Conservation (phyloP, 768 basidiomycete genomes). For the Cystobasidium tubakii region DNA sequence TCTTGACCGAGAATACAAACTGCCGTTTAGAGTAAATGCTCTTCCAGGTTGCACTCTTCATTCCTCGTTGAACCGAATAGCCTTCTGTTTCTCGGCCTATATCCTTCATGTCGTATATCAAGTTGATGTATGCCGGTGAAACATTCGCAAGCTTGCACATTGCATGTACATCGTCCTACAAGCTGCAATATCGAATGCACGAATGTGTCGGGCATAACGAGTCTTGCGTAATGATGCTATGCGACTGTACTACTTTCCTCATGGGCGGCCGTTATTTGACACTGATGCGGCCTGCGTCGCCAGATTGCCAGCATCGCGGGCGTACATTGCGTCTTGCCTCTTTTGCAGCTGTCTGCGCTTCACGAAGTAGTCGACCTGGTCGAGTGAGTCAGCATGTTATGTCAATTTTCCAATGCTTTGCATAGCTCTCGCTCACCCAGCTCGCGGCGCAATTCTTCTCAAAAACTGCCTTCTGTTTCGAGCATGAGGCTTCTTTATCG, state of each 20-base stretch:
- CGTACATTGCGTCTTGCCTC: slow-evolving; percentile 29
- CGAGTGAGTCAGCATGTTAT: neutral
- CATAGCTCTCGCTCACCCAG: slow-evolving; percentile 8
- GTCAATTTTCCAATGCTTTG: neutral
- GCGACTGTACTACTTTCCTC: neutral
- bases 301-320: slow-evolving; percentile 16
- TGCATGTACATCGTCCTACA: too few species aligned
- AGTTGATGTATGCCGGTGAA: too few species aligned
- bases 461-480: slow-evolving; percentile 5
- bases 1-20: too few species aligned
- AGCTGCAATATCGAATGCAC: too few species aligned
- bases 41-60: too few species aligned
- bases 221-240: too few species aligned
- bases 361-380: slow-evolving; percentile 35
- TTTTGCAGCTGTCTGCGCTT: slow-evolving; percentile 30
- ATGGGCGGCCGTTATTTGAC: neutral
- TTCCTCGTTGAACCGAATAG: too few species aligned
- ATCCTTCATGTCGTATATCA: too few species aligned
- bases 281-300: slow-evolving; percentile 9
- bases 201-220: too few species aligned
- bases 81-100: too few species aligned
- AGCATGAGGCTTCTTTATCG: slow-evolving; percentile 9
- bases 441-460: slow-evolving; percentile 34
- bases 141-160: too few species aligned
- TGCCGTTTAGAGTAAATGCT: too few species aligned